Evolutionary conservation across 345 rosid species (phyloP), one percentile per base, ranked within the genome.

Genomic region (Pistacia atlantica): DNA sequence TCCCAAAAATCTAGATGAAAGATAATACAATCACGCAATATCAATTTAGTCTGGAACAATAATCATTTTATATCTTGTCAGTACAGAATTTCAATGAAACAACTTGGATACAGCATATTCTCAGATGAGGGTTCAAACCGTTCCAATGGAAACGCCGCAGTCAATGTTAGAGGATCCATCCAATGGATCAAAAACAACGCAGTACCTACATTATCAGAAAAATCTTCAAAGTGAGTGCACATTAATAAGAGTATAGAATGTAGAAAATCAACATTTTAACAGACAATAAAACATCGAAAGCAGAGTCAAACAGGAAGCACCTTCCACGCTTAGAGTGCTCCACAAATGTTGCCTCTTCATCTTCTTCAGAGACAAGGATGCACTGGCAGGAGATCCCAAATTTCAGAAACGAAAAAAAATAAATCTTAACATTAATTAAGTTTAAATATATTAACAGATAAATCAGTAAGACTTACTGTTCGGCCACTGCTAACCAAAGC

Each of bases 141-240:
- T 93, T 84, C 99, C 99, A 83, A 96, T 96, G 63, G 98, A 91
- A 73, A 96, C 99, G 33, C 94, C 99, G 67, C 99, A 96, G 77
- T 96, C 98, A 45, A 96, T 96, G 87, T 96, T 96, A 57, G 99
- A 96, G 56, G 98, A 96, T 46, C 99, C 99, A 85, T 93, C 99
- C 86, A 96, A 85, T 11, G 99, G 98, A 91, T 96, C 99, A 69
- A 96, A 96, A 79, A 87, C 95, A 84, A 93, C 98, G 80, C 94
- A 89, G 77, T 96, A 96, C 87, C 98, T 93, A 86, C 77, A 59
- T 18, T 11, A 72, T 71, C n/a, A 54, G 7, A 65, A 51, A 55
- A 52, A 10, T 6, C 8, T 33, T 28, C 20, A 33, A 52, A 75
- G 25, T 17, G 46, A 49, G 45, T 67, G 22, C 31, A 1, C 22